Percentiles rank a stretch among this genome's conserved stretches.
phyloP scores from a whole-genome alignment of 495 filamentous ascomycete genomes.

The Achaetomiella virescens region DNA sequence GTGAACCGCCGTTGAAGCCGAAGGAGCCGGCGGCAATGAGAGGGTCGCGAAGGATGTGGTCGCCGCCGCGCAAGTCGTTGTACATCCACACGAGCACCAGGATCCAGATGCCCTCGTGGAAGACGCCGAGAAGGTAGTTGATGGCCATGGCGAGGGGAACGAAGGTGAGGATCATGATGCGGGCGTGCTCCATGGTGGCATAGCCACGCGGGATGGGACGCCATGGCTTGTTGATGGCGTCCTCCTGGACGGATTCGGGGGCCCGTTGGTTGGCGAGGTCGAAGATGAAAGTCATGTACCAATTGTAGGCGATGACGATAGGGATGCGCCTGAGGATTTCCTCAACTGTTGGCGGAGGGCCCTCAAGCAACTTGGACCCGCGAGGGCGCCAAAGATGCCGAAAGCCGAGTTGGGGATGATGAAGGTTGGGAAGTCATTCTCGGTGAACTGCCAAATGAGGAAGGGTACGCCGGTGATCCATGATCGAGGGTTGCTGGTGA shows the following conservation, averaged over 20 bases:
- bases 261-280: no score
- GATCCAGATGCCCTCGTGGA: conserved; percentile 30
- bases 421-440: conserved; percentile 16
- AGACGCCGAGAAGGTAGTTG: conserved; percentile 31
- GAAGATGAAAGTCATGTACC: no score
- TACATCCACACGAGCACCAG: conserved; percentile 45
- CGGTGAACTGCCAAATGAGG: conserved; percentile 16
- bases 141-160: conserved; percentile 33
- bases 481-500: not conserved
- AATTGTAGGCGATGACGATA: no score
- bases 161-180: conserved; percentile 28
- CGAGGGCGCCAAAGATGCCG: conserved; percentile 26
- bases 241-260: no score
- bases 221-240: conserved; percentile 55
- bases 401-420: conserved; percentile 18
- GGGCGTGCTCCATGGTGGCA: conserved; percentile 34
- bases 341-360: conserved; percentile 35
- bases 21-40: conserved; percentile 41
- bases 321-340: no score
- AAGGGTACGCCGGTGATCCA: not conserved
- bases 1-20: conserved; percentile 30
- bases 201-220: conserved; percentile 43
- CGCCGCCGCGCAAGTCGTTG: conserved; percentile 47
- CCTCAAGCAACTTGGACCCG: conserved; percentile 6
- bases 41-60: conserved; percentile 41